A percentile compares a stretch with the other conserved stretches of the same genome.
phyloP scores from a whole-genome alignment of 2,329 filamentous ascomycete genomes.

The Aspergillus calidoustus region DNA sequence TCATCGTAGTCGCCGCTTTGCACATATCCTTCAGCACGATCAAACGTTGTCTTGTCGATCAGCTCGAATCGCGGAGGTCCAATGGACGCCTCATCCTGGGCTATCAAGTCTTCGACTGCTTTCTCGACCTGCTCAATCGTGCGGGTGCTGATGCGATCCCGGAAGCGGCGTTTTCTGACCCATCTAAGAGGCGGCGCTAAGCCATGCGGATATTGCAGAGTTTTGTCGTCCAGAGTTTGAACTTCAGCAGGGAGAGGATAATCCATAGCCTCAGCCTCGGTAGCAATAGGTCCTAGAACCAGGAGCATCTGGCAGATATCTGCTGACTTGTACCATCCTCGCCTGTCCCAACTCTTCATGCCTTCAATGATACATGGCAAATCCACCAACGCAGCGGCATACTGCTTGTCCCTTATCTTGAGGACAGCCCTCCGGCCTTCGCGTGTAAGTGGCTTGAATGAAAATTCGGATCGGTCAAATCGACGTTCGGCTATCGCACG shows the following conservation, averaged over 20 bases:
- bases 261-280: conserved; percentile 68
- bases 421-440: conserved; percentile 76
- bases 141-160: conserved; percentile 79
- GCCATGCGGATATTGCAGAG: conserved; percentile 79
- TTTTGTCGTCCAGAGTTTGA: conserved; percentile 58
- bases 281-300: conserved; percentile 70
- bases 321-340: conserved; percentile 83
- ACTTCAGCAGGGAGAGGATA: conserved; percentile 73
- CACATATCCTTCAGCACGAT: conserved; percentile 46
- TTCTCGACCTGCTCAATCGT: conserved; percentile 85
- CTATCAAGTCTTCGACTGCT: conserved; percentile 74
- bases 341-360: conserved; percentile 93
- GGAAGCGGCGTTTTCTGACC: conserved; percentile 79
- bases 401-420: conserved; percentile 69
- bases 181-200: conserved; percentile 87
- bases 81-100: conserved; percentile 66
- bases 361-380: conserved; percentile 85
- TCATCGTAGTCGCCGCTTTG: conserved; percentile 55
- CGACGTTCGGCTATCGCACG: conserved; percentile 75
- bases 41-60: conserved; percentile 58
- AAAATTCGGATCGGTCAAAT: conserved; percentile 79
- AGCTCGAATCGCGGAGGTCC: conserved; percentile 66
- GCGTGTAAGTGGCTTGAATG: conserved; percentile 73
- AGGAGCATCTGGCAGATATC: conserved; percentile 90
- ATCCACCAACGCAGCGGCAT: conserved; percentile 80